Evolutionary conservation across 225 moss, liverwort and hornwort genomes (phyloP), one percentile per base, ranked within the genome.

Genomic region (Marchantia polymorpha): DNA sequence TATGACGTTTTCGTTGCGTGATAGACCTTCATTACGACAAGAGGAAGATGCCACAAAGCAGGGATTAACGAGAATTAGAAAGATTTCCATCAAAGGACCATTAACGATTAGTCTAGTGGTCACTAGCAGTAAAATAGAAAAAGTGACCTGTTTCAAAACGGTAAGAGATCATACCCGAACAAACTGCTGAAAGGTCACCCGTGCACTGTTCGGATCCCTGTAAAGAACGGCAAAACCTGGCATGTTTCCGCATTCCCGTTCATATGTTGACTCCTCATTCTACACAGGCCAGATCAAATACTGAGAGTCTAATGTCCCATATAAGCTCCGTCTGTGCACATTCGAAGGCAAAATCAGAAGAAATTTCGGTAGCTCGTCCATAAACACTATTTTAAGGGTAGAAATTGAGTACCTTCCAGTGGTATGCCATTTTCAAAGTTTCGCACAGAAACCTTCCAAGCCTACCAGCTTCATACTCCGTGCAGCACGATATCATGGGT

Each of bases 401-500:
- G 7, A 7, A 23, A 10, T 77, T 22, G 51, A 73, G 19, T 82
- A 93, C 97, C 97, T 99, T 99, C 99, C 99, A 99, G 77, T 93
- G 90, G 85, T 99, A 99, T 13, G 99, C 99, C 99, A 99, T 99
- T 87, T 95, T 99, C 52, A 99, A 82, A 79, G 99, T 99, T 82
- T 99, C 99, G 70, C 91, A 99, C 76, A 99, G 83, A 81, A 99
- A 99, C 74, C 95, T 89, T 53, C 99, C 99, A 58, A 99, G 84
- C 77, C 99, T 92, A 76, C 99, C 99, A 10, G 92, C 99, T 87
- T 99, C 99, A 75, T 92, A 99, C 83, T 99, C 99, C 55, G 99
- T 99, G 85, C 99, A 99, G 90, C 92, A 95, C 69, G 95, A 99
- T 65, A 99, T 95, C 99, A 99, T 99, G 66, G 99, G 99, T 81